These are phyloP conservation scores for Spergularia marina DNA, from an alignment of 148 eudicot genomes.

Conservation along the genomic window DNA sequence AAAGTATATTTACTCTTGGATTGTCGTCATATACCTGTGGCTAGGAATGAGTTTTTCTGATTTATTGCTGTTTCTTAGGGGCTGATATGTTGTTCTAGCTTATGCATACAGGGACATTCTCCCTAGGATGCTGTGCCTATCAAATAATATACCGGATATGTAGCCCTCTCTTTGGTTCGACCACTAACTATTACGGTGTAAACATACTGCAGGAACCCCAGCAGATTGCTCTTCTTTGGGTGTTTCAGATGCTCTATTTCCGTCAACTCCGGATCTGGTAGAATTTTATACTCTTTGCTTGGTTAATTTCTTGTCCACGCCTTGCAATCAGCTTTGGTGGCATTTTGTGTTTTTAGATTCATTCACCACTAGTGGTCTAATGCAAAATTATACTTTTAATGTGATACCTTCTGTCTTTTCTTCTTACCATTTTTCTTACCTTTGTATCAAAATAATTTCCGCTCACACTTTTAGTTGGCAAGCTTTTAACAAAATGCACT, in stretches of 20 bases:
- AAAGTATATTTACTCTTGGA: neutral
- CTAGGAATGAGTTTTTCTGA: neutral
- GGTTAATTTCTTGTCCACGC: neutral
- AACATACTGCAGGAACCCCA: constrained; percentile 72
- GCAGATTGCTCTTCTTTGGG: constrained; percentile 95
- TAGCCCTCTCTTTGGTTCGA: neutral
- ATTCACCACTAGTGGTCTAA: neutral
- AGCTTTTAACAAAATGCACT: neutral
- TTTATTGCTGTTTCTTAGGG: neutral
- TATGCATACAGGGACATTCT: neutral
- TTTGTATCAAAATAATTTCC: neutral
- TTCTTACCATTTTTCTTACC: neutral
- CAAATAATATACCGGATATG: neutral
- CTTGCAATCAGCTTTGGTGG: neutral
- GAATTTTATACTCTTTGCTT: constrained; percentile 2
- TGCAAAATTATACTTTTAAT: neutral
- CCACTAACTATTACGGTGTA: constrained; percentile 9
- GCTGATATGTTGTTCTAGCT: neutral
- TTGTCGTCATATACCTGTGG: neutral
- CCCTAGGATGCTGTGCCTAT: neutral
- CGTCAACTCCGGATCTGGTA: constrained; percentile 82
- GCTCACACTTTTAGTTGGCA: neutral
- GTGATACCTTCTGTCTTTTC: neutral
- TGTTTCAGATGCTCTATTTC: constrained; percentile 65
- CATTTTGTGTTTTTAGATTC: neutral